Base-by-base conservation (phyloP, 1,139 yeast species). In the Candida sanyaensis region DNA sequence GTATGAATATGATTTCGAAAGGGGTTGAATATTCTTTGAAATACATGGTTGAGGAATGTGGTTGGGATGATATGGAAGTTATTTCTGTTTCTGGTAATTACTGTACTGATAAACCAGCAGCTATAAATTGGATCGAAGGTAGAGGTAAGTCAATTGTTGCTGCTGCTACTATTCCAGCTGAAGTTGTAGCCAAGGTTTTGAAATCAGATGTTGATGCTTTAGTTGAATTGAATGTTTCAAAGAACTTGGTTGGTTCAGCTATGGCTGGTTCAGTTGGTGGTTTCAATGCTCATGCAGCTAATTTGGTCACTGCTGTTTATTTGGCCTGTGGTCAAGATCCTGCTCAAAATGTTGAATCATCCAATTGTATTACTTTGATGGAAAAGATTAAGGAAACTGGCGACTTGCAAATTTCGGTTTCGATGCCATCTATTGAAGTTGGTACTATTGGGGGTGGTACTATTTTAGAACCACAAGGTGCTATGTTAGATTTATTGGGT, bases 361-460 rank as follows among this genome's bases (percentile, higher is more conserved):
- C 97, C 32, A 93, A 92, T 72, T 95, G 99, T 84, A 92, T 95
- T 55, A 93, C 99, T 1, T 76, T 93, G 57, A 91, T 95, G 96
- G 86, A 86, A 62, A 52, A 52, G 30, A 57, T 59, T 43, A 90
- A 88, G 62, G 79, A 80, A 43, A 74, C 73, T 32, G 99, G 97
- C 24, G 92, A 91, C 63, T 80, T 95, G 61, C 86, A 82, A 55
- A 87, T 95, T 45, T 88, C 97, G 3, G 99, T 93, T 21, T 88
- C 97, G 6, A 95, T 95, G 99, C 99, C 99, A 28, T 90, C 96
- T 27, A 91, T 95, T 58, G 99, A 95, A 73, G 99, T 93, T 41
- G 99, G 99, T 53, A 93, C 99, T 4, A 92, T 95, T 68, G 99
- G 99, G 52, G 99, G 99, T 53, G 99, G 99, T 64, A 95, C 99